phyloP scores from a whole-genome alignment of 2,329 filamentous ascomycete genomes.

The Pestalotiopsis sp. region DNA sequence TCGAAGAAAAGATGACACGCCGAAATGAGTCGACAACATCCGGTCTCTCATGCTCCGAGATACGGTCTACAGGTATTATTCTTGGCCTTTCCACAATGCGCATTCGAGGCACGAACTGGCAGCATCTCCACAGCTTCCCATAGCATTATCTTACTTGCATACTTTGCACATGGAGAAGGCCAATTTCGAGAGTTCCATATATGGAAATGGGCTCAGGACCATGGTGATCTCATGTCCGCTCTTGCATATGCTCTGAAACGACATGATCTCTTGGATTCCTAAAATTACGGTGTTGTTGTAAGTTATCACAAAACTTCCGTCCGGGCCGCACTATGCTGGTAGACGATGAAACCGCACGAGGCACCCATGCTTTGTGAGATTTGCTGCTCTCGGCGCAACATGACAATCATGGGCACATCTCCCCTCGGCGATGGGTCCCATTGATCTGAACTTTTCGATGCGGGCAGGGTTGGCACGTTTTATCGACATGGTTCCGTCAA shows the following conservation, averaged over 20 bases:
- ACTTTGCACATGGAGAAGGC: neutral
- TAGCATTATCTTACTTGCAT: neutral
- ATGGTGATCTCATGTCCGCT: neutral
- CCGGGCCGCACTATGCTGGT: neutral
- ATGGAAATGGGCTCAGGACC: neutral
- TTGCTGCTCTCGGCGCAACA: neutral
- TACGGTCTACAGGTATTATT: too few relatives aligned
- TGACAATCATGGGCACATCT: neutral
- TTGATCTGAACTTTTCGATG: neutral
- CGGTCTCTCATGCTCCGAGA: too few relatives aligned
- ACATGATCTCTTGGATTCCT: constrained; percentile 13
- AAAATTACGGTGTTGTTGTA: neutral
- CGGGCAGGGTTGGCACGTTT: constrained; percentile 7
- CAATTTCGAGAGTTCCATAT: neutral
- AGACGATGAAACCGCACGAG: neutral
- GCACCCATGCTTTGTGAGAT: neutral
- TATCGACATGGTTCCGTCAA: neutral
- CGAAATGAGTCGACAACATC: neutral
- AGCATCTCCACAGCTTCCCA: neutral
- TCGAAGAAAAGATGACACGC: neutral
- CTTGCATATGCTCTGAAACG: constrained; percentile 8
- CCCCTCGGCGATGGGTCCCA: neutral
- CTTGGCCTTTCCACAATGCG: too few relatives aligned
- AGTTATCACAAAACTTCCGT: neutral
- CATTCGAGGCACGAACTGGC: neutral